phyloP scores from a whole-genome alignment of 179 eudicot species.

The Corrigiola litoralis region DNA sequence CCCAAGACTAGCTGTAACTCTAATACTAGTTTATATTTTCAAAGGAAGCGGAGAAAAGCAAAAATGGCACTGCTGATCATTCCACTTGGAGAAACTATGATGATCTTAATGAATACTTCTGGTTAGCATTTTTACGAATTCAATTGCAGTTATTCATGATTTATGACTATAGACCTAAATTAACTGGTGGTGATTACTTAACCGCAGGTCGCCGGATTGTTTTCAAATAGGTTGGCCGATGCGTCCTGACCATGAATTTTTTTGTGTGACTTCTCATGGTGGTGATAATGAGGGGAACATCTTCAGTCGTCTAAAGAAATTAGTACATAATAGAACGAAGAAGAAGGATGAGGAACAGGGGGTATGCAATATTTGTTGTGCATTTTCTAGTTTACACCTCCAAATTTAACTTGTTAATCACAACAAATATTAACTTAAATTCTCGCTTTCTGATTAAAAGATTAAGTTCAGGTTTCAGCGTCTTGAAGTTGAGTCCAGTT shows the following conservation, averaged over 20 bases:
- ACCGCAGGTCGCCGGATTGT: conserved; percentile 76
- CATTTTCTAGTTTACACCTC: conserved; percentile 12
- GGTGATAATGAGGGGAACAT: conserved; percentile 21
- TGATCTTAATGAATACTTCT: conserved; percentile 89
- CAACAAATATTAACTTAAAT: neutral
- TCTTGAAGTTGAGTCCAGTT: neutral
- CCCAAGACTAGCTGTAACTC: too few relatives aligned
- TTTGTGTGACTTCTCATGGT: conserved; percentile 27
- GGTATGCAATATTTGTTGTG: conserved; percentile 38
- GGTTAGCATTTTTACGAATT: conserved; percentile 62
- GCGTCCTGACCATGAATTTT: conserved; percentile 72
- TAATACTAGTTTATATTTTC: conserved; percentile 23
- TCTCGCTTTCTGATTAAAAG: neutral
- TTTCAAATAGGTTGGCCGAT: conserved; percentile 96
- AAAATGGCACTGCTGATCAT: conserved; percentile 77
- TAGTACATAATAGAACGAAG: conserved; percentile 26
- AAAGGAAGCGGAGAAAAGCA: conserved; percentile 85
- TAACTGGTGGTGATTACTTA: conserved; percentile 4
- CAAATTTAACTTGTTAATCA: neutral
- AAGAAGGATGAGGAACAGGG: conserved; percentile 55
- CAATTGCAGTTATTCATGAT: neutral
- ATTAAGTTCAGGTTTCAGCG: neutral
- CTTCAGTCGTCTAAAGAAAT: conserved; percentile 23
- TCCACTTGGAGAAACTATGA: conserved; percentile 99
- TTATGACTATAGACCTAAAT: neutral